These are phyloP conservation scores for Fragaria nilgerrensis DNA, from an alignment of 306 rosid species.

Conservation along the genomic window DNA sequence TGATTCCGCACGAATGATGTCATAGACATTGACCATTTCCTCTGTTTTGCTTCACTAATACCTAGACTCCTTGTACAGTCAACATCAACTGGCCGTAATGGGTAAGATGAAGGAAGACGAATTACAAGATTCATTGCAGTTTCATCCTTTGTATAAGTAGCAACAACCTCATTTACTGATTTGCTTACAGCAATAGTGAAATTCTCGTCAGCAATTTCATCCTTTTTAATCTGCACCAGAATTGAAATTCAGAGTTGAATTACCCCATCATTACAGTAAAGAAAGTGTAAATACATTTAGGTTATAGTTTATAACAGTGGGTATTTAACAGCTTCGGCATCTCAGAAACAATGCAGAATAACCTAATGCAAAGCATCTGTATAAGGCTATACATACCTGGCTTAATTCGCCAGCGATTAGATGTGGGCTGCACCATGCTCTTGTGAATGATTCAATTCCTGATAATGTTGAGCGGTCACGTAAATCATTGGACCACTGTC, in stretches of 20 bases:
- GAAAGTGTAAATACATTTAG: background rate
- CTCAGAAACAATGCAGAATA: background rate
- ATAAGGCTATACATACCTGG: conserved; percentile 49
- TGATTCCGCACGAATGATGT: conserved; percentile 85
- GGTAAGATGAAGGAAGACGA: conserved; percentile 89
- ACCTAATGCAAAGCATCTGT: background rate
- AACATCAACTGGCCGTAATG: conserved; percentile 84
- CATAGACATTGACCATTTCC: conserved; percentile 98
- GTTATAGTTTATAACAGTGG: background rate
- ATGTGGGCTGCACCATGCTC: conserved; percentile 84
- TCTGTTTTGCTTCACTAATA: conserved; percentile 83
- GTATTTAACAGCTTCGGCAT: background rate
- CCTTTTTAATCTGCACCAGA: conserved; percentile 75
- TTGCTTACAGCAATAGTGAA: conserved; percentile 87
- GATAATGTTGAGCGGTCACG: conserved; percentile 73
- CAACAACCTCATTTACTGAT: conserved; percentile 93
- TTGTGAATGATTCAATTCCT: conserved; percentile 81
- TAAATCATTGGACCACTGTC: conserved; percentile 78
- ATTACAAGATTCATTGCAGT: conserved; percentile 95
- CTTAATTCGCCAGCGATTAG: conserved; percentile 80
- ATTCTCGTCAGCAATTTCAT: conserved; percentile 71
- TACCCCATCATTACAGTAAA: background rate
- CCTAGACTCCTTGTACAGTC: conserved; percentile 90
- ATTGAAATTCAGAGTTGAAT: conserved; percentile 22
- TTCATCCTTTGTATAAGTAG: conserved; percentile 95